Evolutionary conservation across 352 stramenopile species (phyloP).

Genomic region (Globisporangium paddicum): DNA sequence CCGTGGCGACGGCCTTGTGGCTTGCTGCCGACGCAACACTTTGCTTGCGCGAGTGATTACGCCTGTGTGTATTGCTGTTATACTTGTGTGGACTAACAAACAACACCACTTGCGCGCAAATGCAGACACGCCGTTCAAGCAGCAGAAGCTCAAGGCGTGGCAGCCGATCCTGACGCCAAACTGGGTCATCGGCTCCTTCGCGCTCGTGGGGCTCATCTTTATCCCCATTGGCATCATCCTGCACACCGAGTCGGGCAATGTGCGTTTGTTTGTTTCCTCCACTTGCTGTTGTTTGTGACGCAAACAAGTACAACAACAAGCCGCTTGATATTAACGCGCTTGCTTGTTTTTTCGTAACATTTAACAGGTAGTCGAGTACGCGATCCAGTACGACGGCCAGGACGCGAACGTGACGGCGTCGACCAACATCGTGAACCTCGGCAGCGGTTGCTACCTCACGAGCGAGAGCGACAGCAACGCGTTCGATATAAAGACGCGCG

Average conservation of each 20-base stretch:
- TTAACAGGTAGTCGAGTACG: slow-evolving; percentile 88
- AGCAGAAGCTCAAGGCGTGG: slow-evolving; percentile 92
- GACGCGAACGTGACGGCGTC: slow-evolving; percentile 29
- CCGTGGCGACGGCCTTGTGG: neutral
- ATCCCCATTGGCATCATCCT: slow-evolving; percentile 92
- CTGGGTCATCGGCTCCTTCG: slow-evolving; percentile 94
- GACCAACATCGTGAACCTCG: slow-evolving; percentile 56
- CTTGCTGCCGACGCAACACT: neutral
- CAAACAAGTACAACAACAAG: too few relatives aligned
- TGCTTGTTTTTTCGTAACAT: too few relatives aligned
- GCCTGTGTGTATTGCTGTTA: neutral
- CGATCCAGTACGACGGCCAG: slow-evolving; percentile 86
- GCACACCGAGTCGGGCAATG: slow-evolving; percentile 82
- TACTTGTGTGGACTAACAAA: neutral
- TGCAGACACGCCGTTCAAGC: slow-evolving; percentile 85
- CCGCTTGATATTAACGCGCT: too few relatives aligned
- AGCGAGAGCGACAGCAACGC: slow-evolving; percentile 55
- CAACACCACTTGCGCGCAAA: neutral
- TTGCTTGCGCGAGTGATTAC: neutral
- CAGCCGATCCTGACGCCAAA: slow-evolving; percentile 96
- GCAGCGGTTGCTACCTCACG: slow-evolving; percentile 55
- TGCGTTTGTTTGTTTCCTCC: slow-evolving; percentile 24
- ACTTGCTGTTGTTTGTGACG: neutral
- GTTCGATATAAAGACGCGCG: slow-evolving; percentile 54
- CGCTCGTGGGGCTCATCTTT: slow-evolving; percentile 93